Conservation (phyloP, 1,284 basidiomycete genomes). For the Puccinia sorghi region DNA sequence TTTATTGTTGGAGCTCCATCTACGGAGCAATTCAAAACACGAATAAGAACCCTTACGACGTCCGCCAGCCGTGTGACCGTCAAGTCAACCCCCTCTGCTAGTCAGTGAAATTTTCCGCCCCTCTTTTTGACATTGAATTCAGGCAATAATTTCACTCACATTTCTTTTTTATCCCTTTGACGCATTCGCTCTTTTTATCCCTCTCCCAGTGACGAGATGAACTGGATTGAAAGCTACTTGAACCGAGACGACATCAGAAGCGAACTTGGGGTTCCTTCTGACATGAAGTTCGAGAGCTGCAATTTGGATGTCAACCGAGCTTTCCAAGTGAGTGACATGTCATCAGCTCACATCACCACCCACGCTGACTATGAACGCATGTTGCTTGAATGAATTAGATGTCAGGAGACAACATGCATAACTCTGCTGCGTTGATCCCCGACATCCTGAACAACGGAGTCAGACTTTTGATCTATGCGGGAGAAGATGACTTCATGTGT, state of each 20-base stretch:
- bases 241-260: slow-evolving; percentile 71
- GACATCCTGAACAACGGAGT: slow-evolving; percentile 74
- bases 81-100: slow-evolving; percentile 64
- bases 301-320: slow-evolving; percentile 63
- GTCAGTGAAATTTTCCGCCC: slow-evolving; percentile 27
- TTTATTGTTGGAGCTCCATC: slow-evolving; percentile 62
- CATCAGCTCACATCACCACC: slow-evolving; percentile 51
- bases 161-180: slow-evolving; percentile 52
- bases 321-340: slow-evolving; percentile 54
- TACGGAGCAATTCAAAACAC: slow-evolving; percentile 62
- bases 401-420: slow-evolving; percentile 73
- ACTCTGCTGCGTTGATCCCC: slow-evolving; percentile 72
- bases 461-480: slow-evolving; percentile 77
- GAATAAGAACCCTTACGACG: slow-evolving; percentile 70
- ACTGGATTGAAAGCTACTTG: slow-evolving; percentile 77
- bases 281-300: slow-evolving; percentile 67
- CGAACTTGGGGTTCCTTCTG: slow-evolving; percentile 69
- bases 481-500: slow-evolving; percentile 74
- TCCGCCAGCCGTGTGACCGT: slow-evolving; percentile 72
- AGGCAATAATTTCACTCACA: not conserved
- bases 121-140: too few species aligned
- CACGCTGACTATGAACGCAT: slow-evolving; percentile 63
- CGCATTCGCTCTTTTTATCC: not conserved
- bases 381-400: slow-evolving; percentile 59
- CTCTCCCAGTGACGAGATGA: slow-evolving; percentile 63